phyloP scores from a whole-genome alignment of 352 stramenopile genomes.

The Phytophthora niederhauseri region DNA sequence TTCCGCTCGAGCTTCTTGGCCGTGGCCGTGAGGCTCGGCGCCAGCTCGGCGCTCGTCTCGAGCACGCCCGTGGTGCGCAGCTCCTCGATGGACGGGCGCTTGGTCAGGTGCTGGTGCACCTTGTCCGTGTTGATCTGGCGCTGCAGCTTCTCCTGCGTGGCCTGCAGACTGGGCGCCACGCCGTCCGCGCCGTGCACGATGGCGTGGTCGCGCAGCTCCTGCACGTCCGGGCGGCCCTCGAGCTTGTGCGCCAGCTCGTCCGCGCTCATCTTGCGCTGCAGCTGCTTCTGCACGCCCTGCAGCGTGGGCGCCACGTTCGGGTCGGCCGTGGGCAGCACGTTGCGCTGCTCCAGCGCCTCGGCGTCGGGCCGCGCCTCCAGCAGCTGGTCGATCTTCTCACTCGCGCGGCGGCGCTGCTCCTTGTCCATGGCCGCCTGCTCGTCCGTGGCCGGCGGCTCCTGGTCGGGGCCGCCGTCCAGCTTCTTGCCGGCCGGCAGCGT shows the following conservation, averaged over 20 bases:
- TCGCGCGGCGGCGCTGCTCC: constrained; percentile 35
- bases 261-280: constrained; percentile 76
- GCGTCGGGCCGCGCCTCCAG: constrained; percentile 62
- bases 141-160: constrained; percentile 78
- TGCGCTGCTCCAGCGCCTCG: constrained; percentile 58
- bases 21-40: constrained; percentile 67
- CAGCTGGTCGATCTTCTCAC: constrained; percentile 75
- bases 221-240: constrained; percentile 70
- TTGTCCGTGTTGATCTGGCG: constrained; percentile 79
- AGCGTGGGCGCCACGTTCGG: constrained; percentile 59
- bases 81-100: constrained; percentile 67
- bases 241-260: constrained; percentile 74
- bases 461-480: constrained; percentile 35
- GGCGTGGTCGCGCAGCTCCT: constrained; percentile 73
- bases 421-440: constrained; percentile 37
- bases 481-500: constrained; percentile 24
- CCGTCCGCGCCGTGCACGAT: constrained; percentile 68
- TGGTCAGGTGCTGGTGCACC: constrained; percentile 73
- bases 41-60: constrained; percentile 63
- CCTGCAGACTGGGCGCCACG: constrained; percentile 79
- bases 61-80: constrained; percentile 65
- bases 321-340: constrained; percentile 52
- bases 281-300: constrained; percentile 75
- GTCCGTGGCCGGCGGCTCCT: constrained; percentile 34
- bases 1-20: constrained; percentile 83